These are phyloP conservation scores for Fusarium sp. DNA, from an alignment of 2,329 filamentous ascomycete species.

Conservation along the genomic window DNA sequence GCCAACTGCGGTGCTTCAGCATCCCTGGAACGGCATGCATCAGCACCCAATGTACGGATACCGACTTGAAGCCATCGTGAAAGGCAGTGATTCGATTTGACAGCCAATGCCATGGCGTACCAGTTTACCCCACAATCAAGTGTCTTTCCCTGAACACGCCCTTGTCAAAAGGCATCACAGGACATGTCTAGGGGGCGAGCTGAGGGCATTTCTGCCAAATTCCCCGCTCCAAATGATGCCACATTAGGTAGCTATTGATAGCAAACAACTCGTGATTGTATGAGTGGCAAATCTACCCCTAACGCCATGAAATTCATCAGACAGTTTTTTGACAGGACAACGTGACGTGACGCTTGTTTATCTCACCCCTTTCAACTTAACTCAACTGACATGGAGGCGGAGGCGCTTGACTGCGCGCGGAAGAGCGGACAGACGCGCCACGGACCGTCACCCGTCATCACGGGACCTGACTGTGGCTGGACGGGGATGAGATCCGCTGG, in stretches of 20 bases:
- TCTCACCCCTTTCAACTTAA: constrained; percentile 1
- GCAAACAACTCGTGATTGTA: too few species aligned
- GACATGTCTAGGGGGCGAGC: constrained; percentile 25
- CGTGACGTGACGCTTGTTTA: constrained; percentile 18
- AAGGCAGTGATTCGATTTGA: constrained; percentile 25
- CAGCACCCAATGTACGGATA: constrained; percentile 2
- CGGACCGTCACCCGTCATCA: constrained; percentile 46
- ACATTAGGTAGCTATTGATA: constrained; percentile 11
- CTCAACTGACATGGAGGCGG: constrained; percentile 15
- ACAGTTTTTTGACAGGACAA: constrained; percentile 23
- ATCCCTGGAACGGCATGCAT: constrained; percentile 5
- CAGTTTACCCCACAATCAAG: constrained; percentile 43
- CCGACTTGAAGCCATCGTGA: constrained; percentile 34
- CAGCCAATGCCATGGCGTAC: constrained; percentile 39
- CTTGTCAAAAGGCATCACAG: constrained; percentile 39
- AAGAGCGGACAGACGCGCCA: constrained; percentile 44
- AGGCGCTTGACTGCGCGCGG: constrained; percentile 26
- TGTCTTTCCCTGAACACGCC: constrained; percentile 19
- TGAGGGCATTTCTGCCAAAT: constrained; percentile 32
- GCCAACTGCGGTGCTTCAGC: neutral
- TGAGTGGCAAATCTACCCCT: neutral
- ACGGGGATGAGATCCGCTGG: constrained; percentile 26
- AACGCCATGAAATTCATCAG: constrained; percentile 17
- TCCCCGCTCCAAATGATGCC: constrained; percentile 33
- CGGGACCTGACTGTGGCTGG: constrained; percentile 39